Base-by-base conservation (phyloP, 306 rosid genomes). In the Spatholobus suberectus region DNA sequence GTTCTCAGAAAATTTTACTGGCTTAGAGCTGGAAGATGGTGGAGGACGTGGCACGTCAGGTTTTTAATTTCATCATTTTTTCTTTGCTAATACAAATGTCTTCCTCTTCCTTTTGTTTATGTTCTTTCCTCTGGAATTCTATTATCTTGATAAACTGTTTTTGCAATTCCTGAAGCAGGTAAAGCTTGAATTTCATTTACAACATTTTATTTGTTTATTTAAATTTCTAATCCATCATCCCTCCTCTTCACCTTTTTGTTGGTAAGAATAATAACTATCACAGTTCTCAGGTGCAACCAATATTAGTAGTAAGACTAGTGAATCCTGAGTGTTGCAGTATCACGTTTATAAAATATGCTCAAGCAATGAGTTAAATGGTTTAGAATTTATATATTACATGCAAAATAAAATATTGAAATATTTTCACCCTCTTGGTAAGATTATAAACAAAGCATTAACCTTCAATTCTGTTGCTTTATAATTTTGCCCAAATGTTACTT, bases 1-100 rank as follows among this genome's bases (percentile, higher is more conserved):
- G 4, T 95, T 93, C 85, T 93, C 98, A 12, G 89, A 80, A 84
- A 91, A 93, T 84, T 95, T 95, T 84, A 90, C 95, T 35, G 97
- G 98, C 70, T 89, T 95, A 87, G 98, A 95, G 90, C 92, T 95
- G 74, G 98, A 95, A 91, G 98, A 95, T 81, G 97, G 98, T 67
- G 98, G 98, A 74, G 98, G 97, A 37, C 95, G 98, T 5, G 97
- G 98, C 69, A 95, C 98, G 84, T 95, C 98, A 91, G 97, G 98
- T 87, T 78, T 62, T 66, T 62, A 46, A 57, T 73, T 32, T 55
- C 13, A 43, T 68, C 38, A 29, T 29, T 29, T 29, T 29, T 29
- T 29, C 32, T 29, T 29, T 29, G 2, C 3, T 29, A 1, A 69
- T 79, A 43, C 6, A 40, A 27, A 52, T 65, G 74, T 40, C n/a